Percentiles rank a stretch among this genome's conserved stretches.
Evolutionary conservation across 306 rosid species (phyloP).

Genomic region (Vigna nakashimae): DNA sequence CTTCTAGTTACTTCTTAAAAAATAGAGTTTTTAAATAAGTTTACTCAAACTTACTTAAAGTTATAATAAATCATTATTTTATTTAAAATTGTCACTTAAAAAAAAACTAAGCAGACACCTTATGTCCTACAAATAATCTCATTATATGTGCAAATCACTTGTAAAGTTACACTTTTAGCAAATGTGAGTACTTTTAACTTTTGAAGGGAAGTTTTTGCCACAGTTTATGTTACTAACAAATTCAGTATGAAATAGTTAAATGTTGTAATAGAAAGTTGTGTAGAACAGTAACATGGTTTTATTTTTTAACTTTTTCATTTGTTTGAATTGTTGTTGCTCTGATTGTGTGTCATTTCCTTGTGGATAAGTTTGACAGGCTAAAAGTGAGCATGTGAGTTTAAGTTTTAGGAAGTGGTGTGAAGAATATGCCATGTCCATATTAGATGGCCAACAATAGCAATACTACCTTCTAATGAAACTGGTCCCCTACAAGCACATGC

Average conservation of each 20-base stretch:
- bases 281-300: not conserved
- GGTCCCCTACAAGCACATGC: not conserved
- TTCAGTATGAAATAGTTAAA: not conserved
- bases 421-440: slow-evolving; percentile 46
- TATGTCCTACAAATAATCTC: too few species aligned
- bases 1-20: too few species aligned
- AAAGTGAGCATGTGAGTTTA: not conserved
- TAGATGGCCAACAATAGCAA: slow-evolving; percentile 41
- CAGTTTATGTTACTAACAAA: not conserved
- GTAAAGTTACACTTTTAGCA: not conserved
- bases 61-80: too few species aligned
- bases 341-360: not conserved
- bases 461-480: not conserved
- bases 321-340: too few species aligned
- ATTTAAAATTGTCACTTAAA: too few species aligned
- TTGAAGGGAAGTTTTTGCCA: not conserved
- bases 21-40: too few species aligned
- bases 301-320: not conserved
- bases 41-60: too few species aligned
- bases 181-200: not conserved
- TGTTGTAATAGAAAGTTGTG: too few species aligned
- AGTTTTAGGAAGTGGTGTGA: not conserved
- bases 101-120: too few species aligned
- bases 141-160: too few species aligned
- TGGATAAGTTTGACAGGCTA: not conserved